Conservation (phyloP, 257 asterid species). For the Thymus quinquecostatus region DNA sequence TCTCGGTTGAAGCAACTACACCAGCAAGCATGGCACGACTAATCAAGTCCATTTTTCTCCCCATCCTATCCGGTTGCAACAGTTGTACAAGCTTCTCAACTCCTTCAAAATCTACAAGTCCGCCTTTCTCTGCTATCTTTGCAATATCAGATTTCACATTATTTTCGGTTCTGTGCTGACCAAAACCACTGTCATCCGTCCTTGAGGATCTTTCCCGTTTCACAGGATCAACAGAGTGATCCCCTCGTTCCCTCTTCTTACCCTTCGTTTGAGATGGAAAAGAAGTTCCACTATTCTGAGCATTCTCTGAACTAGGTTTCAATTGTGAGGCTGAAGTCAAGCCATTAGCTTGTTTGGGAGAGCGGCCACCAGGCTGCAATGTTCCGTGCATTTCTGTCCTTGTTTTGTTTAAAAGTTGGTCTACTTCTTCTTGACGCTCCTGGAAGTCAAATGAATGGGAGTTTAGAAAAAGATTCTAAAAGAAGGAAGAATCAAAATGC, state of each 20-base stretch:
- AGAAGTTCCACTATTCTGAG: slow-evolving; percentile 61
- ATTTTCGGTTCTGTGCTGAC: slow-evolving; percentile 50
- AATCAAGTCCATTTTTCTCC: slow-evolving; percentile 65
- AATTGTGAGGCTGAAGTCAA: slow-evolving; percentile 61
- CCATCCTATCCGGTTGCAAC: slow-evolving; percentile 67
- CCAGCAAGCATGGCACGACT: slow-evolving; percentile 75
- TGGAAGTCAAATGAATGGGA: slow-evolving; percentile 33
- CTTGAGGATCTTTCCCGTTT: slow-evolving; percentile 72
- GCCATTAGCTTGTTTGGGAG: slow-evolving; percentile 81
- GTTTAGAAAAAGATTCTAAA: neutral
- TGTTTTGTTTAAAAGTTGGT: slow-evolving; percentile 65
- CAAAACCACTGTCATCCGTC: slow-evolving; percentile 62
- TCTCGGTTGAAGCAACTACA: slow-evolving; percentile 84
- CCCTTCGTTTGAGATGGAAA: slow-evolving; percentile 73
- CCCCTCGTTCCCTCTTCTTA: slow-evolving; percentile 92
- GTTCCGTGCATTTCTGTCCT: slow-evolving; percentile 77
- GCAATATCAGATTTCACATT: slow-evolving; percentile 68
- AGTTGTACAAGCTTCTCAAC: slow-evolving; percentile 87
- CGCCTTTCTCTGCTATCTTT: slow-evolving; percentile 76
- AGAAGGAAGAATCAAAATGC: neutral
- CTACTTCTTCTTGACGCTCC: slow-evolving; percentile 90
- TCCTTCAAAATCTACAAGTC: slow-evolving; percentile 72
- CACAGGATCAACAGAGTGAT: slow-evolving; percentile 58
- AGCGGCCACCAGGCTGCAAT: slow-evolving; percentile 74
- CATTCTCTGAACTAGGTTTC: slow-evolving; percentile 65